Evolutionary conservation across 2,329 filamentous ascomycete genomes (phyloP).

Genomic region (Alternaria triticina): DNA sequence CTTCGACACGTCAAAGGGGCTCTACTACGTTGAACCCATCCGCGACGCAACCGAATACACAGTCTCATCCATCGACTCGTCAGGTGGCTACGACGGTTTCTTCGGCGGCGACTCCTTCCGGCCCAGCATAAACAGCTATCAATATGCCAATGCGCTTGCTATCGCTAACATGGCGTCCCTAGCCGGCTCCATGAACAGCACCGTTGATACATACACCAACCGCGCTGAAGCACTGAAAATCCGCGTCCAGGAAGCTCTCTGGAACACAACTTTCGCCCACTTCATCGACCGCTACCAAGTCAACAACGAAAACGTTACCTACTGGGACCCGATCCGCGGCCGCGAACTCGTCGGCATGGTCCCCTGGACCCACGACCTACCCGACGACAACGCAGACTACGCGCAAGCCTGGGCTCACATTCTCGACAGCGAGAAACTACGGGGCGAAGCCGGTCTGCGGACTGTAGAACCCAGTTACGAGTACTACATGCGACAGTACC

Average conservation of each 20-base stretch:
- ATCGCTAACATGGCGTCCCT: slow-evolving; percentile 50
- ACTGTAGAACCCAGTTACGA: slow-evolving; percentile 54
- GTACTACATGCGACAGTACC: slow-evolving; percentile 55
- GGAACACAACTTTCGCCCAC: slow-evolving; percentile 54
- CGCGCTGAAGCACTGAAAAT: slow-evolving; percentile 47
- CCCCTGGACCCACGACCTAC: slow-evolving; percentile 53
- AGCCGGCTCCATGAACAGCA: slow-evolving; percentile 21
- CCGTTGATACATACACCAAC: slow-evolving; percentile 17
- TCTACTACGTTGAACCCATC: slow-evolving; percentile 54
- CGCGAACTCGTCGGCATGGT: slow-evolving; percentile 54
- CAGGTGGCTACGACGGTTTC: slow-evolving; percentile 51
- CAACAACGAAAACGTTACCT: slow-evolving; percentile 48
- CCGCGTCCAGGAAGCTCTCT: slow-evolving; percentile 49
- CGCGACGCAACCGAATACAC: slow-evolving; percentile 56
- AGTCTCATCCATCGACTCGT: slow-evolving; percentile 53
- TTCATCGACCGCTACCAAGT: slow-evolving; percentile 54
- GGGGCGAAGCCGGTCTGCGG: slow-evolving; percentile 47
- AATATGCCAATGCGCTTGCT: slow-evolving; percentile 53
- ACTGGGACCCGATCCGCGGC: slow-evolving; percentile 52
- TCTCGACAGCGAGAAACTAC: slow-evolving; percentile 43
- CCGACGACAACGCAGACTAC: slow-evolving; percentile 48
- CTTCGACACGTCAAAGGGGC: slow-evolving; percentile 47
- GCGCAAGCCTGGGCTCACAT: slow-evolving; percentile 50
- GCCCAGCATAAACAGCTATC: slow-evolving; percentile 55
- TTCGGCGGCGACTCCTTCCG: slow-evolving; percentile 51